phyloP scores from a whole-genome alignment of 352 stramenopile species.

The Elongisporangium anandrum region DNA sequence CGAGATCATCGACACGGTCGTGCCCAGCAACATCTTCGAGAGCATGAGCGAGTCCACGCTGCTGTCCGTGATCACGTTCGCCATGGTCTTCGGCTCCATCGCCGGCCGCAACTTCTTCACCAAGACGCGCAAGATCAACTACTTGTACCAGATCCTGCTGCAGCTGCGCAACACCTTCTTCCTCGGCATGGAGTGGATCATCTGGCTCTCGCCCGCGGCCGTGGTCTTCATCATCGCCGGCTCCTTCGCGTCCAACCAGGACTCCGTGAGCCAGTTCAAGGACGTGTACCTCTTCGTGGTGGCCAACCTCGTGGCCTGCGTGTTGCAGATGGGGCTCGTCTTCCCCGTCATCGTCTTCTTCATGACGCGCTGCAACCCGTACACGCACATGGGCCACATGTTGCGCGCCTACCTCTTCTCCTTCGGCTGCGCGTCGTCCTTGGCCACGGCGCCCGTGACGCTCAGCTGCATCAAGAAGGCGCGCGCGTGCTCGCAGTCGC shows the following conservation, averaged over 20 bases:
- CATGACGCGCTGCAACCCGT: slow-evolving; percentile 61
- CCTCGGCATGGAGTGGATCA: slow-evolving; percentile 62
- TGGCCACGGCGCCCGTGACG: slow-evolving; percentile 62
- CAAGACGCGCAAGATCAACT: slow-evolving; percentile 54
- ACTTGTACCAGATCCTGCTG: slow-evolving; percentile 58
- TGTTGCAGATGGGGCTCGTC: slow-evolving; percentile 47
- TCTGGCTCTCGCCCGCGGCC: slow-evolving; percentile 56
- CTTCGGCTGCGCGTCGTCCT: slow-evolving; percentile 59
- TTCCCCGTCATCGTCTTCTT: slow-evolving; percentile 65
- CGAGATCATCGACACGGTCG: slow-evolving; percentile 46
- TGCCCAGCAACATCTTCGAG: slow-evolving; percentile 61
- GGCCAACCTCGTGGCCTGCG: slow-evolving; percentile 24
- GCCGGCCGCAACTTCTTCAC: slow-evolving; percentile 54
- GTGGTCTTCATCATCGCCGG: slow-evolving; percentile 64
- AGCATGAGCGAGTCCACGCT: slow-evolving; percentile 45
- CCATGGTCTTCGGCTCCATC: slow-evolving; percentile 58
- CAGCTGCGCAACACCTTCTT: slow-evolving; percentile 76
- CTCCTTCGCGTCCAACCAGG: slow-evolving; percentile 51
- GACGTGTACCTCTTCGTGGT: slow-evolving; percentile 56
- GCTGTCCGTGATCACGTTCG: slow-evolving; percentile 64
- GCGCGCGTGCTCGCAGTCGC: slow-evolving; percentile 56
- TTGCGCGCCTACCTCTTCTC: slow-evolving; percentile 60
- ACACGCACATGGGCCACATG: slow-evolving; percentile 63
- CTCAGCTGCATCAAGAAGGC: slow-evolving; percentile 60
- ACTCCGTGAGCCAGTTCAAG: slow-evolving; percentile 24